Base-by-base conservation (phyloP, 805 yeast species). In the Kodamaea kaohsiungensis region DNA sequence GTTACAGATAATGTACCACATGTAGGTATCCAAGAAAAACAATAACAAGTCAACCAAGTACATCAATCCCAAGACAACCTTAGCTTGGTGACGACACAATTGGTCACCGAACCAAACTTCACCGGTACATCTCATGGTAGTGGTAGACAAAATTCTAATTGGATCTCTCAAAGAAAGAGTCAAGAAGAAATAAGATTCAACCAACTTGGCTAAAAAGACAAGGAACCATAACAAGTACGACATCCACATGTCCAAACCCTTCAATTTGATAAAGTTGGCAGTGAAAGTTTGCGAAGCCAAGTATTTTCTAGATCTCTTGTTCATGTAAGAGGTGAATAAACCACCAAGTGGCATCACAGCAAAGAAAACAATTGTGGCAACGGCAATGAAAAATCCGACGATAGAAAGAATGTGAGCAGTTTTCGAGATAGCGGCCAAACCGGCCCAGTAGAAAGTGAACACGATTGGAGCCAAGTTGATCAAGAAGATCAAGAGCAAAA, bases 1-100 rank as follows among this genome's bases (percentile, higher is more conserved):
- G 84, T 93, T 95, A 72, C 89, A 87, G 65, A 95, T 80, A 80
- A 95, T 92, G 82, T 95, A 95, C 99, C 99, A 95, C 88, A 95
- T 83, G 74, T 91, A 95, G 57, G 99, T 91, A 88, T 95, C 99
- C 81, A 95, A 83, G 86, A 95, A 95, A 88, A 95, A 95, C 75
- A 95, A 82, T 64, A 95, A 79, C 81, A 96, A 79, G 77, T 95
- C 99, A 50, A 96, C 93, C 56, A 88, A 85, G 62, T 83, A 85
- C 97, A 95, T 93, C 77, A 95, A 79, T 70, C 96, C 98, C 68
- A 95, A 79, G 43, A 91, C 91, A 65, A 96, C 86, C 69, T 84
- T 88, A 18, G 96, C 88, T 76, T 95, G 99, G 55, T 89, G 90
- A 59, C 73, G 78, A 80, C 99, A 95, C 55, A 92, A 76, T 38